Evolutionary conservation across 805 yeast species (phyloP), one percentile per base, ranked within the genome.

Genomic region (Cyberlindnera amylophila): DNA sequence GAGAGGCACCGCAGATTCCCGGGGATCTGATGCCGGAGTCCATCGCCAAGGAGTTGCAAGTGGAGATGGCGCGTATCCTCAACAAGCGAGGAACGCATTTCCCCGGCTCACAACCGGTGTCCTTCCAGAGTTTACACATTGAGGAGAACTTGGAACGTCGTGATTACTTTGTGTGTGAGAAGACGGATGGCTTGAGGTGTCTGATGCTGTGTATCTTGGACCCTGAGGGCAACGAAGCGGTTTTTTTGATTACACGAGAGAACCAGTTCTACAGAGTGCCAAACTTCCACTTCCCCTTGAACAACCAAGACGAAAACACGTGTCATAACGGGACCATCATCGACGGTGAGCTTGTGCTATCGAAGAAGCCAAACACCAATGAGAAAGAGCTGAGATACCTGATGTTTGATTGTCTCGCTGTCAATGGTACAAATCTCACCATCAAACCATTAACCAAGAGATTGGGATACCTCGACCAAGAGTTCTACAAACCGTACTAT

Each of bases 71-170:
- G 34, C 59, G 77, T 55, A 66, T 84, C 48, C 59, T 83, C 53
- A 69, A 77, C 52, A 67, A 81, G 51, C 71, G 79, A 26, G 72
- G 75, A 32, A 69, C 74, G 14, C 53, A 64, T 1, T 90, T 90
- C 54, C 95, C 96, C 3, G 97, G 99, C 0, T 82, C 96, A 1
- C 99, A 95, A 64, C 99, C 99, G 0, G 86, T 91, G 3, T 86
- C 96, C 19, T 90, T 93, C 59, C 81, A 86, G 33, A 71, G 87
- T 42, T 67, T 72, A 27, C 96, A 91, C 64, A 69, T 93, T 18
- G 61, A 61, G 4, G 77, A 78, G 36, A 77, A 80, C 27, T 66
- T 93, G 36, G 59, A 74, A 58, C 65, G 72, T 3, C 80, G 81
- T 45, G 98, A 95, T 56, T 93, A 90, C 59, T 82, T 81, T 52